These are phyloP conservation scores for Coriaria nepalensis DNA, from an alignment of 306 rosid species.

Conservation along the genomic window DNA sequence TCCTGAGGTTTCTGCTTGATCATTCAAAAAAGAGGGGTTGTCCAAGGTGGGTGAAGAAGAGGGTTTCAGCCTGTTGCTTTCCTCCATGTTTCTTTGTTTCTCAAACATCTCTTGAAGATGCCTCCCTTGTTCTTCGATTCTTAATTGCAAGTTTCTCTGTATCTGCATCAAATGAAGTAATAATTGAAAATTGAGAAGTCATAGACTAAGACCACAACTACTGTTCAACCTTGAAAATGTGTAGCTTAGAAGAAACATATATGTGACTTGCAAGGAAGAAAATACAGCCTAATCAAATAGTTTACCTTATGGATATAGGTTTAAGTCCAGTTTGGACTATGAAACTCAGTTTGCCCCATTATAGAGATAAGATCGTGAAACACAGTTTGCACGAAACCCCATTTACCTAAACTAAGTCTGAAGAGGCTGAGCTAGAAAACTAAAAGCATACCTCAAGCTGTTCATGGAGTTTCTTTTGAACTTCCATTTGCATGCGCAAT, in stretches of 20 bases:
- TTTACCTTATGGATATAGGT: too few relatives aligned
- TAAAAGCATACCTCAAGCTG: conserved; percentile 77
- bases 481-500: conserved; percentile 85
- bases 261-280: too few relatives aligned
- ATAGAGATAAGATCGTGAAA: neutral
- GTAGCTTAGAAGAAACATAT: too few relatives aligned
- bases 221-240: too few relatives aligned
- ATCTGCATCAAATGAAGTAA: conserved; percentile 28
- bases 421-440: conserved; percentile 3
- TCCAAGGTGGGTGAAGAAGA: conserved; percentile 21
- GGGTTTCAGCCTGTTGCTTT: conserved; percentile 32
- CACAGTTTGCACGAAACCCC: neutral
- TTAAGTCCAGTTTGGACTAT: too few relatives aligned
- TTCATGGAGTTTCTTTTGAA: conserved; percentile 95
- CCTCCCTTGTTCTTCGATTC: conserved; percentile 82
- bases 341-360: too few relatives aligned
- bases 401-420: neutral
- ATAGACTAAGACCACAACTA: too few relatives aligned
- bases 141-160: conserved; percentile 77
- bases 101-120: conserved; percentile 72
- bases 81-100: conserved; percentile 55
- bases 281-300: too few relatives aligned
- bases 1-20: conserved; percentile 18
- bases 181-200: conserved; percentile 14
- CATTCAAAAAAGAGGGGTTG: conserved; percentile 11